phyloP scores from a whole-genome alignment of 1,284 basidiomycete genomes.

The Apiotrichum akiyoshidainum region DNA sequence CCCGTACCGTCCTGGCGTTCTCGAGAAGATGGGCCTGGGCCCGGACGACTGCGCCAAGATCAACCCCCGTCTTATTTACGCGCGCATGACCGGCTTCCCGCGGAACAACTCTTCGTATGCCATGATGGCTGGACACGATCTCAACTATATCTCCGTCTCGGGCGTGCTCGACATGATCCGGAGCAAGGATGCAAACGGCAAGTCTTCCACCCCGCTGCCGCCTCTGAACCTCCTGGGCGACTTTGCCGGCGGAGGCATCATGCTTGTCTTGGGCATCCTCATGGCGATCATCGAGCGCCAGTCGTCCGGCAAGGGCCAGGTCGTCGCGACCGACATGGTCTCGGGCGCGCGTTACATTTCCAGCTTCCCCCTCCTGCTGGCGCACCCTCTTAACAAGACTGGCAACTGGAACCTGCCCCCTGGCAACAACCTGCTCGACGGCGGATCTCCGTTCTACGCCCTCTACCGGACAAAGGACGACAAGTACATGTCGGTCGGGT shows the following conservation, averaged over 20 bases:
- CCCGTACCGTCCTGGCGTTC: conserved; percentile 22
- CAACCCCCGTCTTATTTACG: conserved; percentile 22
- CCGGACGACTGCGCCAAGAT: background rate
- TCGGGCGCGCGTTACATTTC: conserved; percentile 16
- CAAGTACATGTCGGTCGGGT: conserved; percentile 15
- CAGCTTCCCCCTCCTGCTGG: conserved; percentile 10
- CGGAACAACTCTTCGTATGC: conserved; percentile 5
- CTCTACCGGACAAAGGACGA: conserved; percentile 14
- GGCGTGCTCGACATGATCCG: conserved; percentile 19
- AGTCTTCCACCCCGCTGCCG: conserved; percentile 6
- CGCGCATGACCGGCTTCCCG: conserved; percentile 21
- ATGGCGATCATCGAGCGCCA: conserved; percentile 15
- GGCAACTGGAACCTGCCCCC: conserved; percentile 1
- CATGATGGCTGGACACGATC: conserved; percentile 22
- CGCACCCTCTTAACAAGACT: conserved; percentile 2
- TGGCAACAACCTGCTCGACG: conserved; percentile 21
- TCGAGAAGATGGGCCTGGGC: conserved; percentile 21
- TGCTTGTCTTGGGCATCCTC: conserved; percentile 21
- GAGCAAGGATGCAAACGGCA: conserved; percentile 5
- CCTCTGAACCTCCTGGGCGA: conserved; percentile 22
- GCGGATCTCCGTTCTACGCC: conserved; percentile 19
- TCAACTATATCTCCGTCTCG: conserved; percentile 22
- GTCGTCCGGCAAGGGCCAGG: conserved; percentile 19
- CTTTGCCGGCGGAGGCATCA: conserved; percentile 22
- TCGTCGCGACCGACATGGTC: conserved; percentile 23